A percentile compares a stretch with the other conserved stretches of the same genome.
Conservation (phyloP, 257 asterid species). For the Craterostigma plantagineum region DNA sequence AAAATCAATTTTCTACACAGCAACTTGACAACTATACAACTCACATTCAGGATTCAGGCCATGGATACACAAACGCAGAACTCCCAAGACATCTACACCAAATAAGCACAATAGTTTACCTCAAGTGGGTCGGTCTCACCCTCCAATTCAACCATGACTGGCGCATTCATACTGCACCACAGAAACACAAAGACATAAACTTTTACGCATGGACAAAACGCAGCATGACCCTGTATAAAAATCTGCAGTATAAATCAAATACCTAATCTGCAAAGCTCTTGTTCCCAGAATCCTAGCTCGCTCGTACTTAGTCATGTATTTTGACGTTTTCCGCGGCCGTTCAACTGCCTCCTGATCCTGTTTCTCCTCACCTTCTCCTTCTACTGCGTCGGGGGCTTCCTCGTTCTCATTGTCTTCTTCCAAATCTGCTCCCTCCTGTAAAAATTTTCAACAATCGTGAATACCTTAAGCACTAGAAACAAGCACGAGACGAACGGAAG, state of each 20-base stretch:
- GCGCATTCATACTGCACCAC: constrained; percentile 78
- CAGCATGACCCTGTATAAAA: background rate
- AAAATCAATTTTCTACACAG: too few species aligned
- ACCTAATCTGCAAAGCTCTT: constrained; percentile 90
- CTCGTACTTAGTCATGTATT: constrained; percentile 87
- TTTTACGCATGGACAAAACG: background rate
- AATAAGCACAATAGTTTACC: constrained; percentile 21
- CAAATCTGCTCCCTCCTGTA: constrained; percentile 68
- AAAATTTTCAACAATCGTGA: background rate
- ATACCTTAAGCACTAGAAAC: background rate
- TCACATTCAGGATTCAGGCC: too few species aligned
- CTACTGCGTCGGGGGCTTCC: constrained; percentile 31
- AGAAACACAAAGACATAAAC: constrained; percentile 4
- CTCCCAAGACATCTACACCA: background rate
- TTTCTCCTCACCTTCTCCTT: constrained; percentile 61
- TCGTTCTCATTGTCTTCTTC: constrained; percentile 43
- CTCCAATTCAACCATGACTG: constrained; percentile 93
- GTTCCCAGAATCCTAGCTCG: constrained; percentile 90
- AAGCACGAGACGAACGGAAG: background rate
- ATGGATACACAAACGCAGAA: too few species aligned
- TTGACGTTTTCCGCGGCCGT: constrained; percentile 72
- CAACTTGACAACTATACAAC: too few species aligned
- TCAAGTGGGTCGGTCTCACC: constrained; percentile 90
- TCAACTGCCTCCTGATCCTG: constrained; percentile 38
- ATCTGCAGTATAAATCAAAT: background rate